Conservation (phyloP, 2,329 filamentous ascomycete genomes). For the Hymenotorrendiella dingleyae region DNA sequence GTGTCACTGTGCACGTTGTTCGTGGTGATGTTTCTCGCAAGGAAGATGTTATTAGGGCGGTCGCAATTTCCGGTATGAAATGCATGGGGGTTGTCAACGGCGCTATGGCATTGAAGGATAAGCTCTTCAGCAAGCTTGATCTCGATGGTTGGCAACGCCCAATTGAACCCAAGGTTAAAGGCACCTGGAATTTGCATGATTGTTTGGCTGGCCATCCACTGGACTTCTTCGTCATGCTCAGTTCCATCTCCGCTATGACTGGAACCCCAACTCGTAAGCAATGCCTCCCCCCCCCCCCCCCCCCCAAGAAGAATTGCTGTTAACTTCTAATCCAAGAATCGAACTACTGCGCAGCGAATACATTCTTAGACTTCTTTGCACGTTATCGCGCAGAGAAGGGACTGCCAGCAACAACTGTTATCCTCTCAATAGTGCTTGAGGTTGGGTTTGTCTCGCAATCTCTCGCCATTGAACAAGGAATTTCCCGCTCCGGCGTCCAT, state of each 20-base stretch:
- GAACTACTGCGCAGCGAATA: conserved; percentile 31
- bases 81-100: conserved; percentile 18
- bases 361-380: conserved; percentile 27
- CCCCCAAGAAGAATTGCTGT: too few relatives aligned
- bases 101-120: conserved; percentile 22
- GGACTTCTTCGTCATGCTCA: conserved; percentile 34
- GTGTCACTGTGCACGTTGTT: too few relatives aligned
- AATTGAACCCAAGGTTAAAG: conserved; percentile 5
- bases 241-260: not conserved
- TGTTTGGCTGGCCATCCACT: conserved; percentile 19
- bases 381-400: conserved; percentile 5
- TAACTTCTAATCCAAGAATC: too few relatives aligned
- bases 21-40: conserved; percentile 1
- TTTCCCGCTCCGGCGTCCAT: conserved; percentile 33
- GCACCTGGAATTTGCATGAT: conserved; percentile 11
- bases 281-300: too few relatives aligned
- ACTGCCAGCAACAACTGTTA: conserved; percentile 6
- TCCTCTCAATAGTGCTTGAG: conserved; percentile 11
- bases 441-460: conserved; percentile 31
- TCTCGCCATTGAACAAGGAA: conserved; percentile 31
- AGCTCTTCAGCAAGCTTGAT: not conserved
- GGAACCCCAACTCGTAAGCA: not conserved
- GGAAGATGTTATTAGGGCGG: conserved; percentile 3
- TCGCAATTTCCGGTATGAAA: too few relatives aligned
- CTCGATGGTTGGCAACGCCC: conserved; percentile 3